Percentiles rank a stretch among this genome's conserved stretches.
Conservation (phyloP, 2,329 filamentous ascomycete genomes). For the Colletotrichum zoysiae region DNA sequence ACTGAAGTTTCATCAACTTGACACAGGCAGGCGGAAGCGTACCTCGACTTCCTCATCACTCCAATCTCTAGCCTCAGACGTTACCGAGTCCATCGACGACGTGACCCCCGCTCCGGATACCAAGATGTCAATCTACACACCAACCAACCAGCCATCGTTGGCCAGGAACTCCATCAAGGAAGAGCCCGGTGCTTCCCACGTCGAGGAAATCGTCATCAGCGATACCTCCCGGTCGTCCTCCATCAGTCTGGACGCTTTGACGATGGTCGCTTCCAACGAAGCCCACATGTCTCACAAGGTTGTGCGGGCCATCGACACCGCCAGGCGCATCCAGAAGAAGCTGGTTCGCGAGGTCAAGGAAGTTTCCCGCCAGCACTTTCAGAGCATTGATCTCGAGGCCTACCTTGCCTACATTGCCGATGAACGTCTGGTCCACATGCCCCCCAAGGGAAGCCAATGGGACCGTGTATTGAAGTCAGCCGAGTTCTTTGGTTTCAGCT, state of each 20-base stretch:
- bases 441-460: constrained; percentile 55
- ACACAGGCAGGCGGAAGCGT: constrained; percentile 31
- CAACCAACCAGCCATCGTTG: constrained; percentile 9
- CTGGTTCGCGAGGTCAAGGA: constrained; percentile 31
- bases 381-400: constrained; percentile 27
- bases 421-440: constrained; percentile 57
- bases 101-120: constrained; percentile 4
- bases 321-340: constrained; percentile 10
- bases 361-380: constrained; percentile 21
- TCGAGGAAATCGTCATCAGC: constrained; percentile 9
- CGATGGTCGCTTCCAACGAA: constrained; percentile 12
- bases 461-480: constrained; percentile 56
- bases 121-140: constrained; percentile 21
- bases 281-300: not conserved
- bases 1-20: constrained; percentile 2
- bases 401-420: constrained; percentile 55
- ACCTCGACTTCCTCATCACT: constrained; percentile 31
- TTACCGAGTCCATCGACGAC: constrained; percentile 21
- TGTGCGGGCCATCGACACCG: constrained; percentile 21
- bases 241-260: constrained; percentile 17
- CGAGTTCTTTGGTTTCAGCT: constrained; percentile 57
- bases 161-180: constrained; percentile 23
- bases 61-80: constrained; percentile 19
- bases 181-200: not conserved
- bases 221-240: constrained; percentile 27